A percentile compares a stretch with the other conserved stretches of the same genome.
Conservation (phyloP, 768 basidiomycete genomes). For the Kwoniella bestiolae region DNA sequence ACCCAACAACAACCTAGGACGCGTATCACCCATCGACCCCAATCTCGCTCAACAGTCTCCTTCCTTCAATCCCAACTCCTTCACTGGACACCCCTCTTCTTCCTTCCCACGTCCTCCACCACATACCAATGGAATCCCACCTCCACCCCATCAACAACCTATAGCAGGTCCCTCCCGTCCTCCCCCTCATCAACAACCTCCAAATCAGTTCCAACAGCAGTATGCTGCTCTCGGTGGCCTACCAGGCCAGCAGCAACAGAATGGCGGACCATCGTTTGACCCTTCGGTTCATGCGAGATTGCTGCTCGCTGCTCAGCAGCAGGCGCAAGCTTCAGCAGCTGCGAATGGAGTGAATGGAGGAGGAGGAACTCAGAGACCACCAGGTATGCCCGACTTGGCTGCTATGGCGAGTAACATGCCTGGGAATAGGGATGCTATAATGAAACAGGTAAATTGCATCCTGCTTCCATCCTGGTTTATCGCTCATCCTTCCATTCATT, state of each 20-base stretch:
- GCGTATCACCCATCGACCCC: conserved; percentile 12
- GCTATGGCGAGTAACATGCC: conserved; percentile 33
- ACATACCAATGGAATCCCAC: conserved; percentile 8
- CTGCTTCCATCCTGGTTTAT: background rate
- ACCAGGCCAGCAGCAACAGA: conserved; percentile 20
- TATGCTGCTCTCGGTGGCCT: conserved; percentile 16
- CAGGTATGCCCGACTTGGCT: conserved; percentile 21
- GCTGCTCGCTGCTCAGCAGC: conserved; percentile 25
- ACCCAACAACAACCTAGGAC: conserved; percentile 20
- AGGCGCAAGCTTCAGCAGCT: conserved; percentile 27
- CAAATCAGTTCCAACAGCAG: conserved; percentile 22
- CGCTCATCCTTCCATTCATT: background rate
- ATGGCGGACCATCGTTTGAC: conserved; percentile 7
- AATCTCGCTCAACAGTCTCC: conserved; percentile 1
- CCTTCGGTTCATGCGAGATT: conserved; percentile 13
- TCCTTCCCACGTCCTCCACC: conserved; percentile 20
- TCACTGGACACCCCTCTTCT: conserved; percentile 12
- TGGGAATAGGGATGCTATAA: conserved; percentile 38
- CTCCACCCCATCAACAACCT: conserved; percentile 14
- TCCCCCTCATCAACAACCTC: conserved; percentile 17
- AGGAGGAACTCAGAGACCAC: conserved; percentile 2
- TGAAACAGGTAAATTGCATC: conserved; percentile 39
- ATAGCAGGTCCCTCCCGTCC: conserved; percentile 28
- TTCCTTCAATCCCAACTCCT: conserved; percentile 7
- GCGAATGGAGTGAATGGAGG: conserved; percentile 4